Base-by-base conservation (phyloP, 768 basidiomycete species). In the Termitomyces sp. region DNA sequence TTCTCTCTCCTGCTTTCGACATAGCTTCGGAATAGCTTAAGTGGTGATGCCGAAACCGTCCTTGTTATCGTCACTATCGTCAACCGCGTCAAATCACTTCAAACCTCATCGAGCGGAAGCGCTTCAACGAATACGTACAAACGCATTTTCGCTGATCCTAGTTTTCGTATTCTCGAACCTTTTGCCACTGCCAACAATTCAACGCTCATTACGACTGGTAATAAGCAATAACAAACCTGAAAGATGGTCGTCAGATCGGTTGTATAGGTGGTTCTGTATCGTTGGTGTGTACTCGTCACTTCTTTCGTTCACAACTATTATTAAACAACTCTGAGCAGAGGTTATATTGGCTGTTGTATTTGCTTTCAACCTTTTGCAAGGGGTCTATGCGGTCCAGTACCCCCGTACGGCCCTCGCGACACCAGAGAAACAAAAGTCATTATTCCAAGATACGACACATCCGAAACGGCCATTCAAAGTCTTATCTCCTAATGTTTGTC, bases 51-150 rank as follows among this genome's bases (percentile, higher is more conserved):
- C 8, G 5, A 51, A 44, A 33, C 13, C 37, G 7, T 56, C 49
- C 12, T 36, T 34, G 18, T 20, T 67, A 3, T 62, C 67, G 4
- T 68, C 67, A 34, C 57, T 63, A 18, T 22, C 69, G 16, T 55
- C 63, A 26, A 56, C 51, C 2, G 54, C 69, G 12, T 53, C 64
- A 29, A 70, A 73, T 62, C 68, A 73, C 49, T 67, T 80, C 66
- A 79, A 76, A 61, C 75, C 81, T 56, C 72, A 76, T 57, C 74
- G 77, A 56, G 68, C 76, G 18, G 77, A 79, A 58, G 79, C 79
- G 1, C 61, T 78, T 1, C 71, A 75, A 55, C 68, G 79, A 59
- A 70, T 79, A 44, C 75, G 78, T 45, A 60, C 67, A 42, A 80
- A 79, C 63, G 64, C 64, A 12, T 68, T 77, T 37, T 70, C 71